Conservation (phyloP, 1,284 basidiomycete species). For the Pseudozyma flocculosa region DNA sequence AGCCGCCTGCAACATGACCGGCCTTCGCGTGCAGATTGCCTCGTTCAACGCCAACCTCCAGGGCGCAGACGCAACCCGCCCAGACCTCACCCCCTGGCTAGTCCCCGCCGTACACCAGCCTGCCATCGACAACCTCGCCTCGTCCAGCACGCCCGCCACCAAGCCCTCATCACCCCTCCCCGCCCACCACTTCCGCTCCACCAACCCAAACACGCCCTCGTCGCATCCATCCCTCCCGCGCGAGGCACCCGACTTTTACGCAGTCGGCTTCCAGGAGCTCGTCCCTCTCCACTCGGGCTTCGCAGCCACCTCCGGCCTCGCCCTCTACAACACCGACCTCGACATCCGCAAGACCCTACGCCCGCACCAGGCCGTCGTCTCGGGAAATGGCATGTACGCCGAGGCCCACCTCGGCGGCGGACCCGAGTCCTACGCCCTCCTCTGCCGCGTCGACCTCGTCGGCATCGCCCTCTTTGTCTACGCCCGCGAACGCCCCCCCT, state of each 20-base stretch:
- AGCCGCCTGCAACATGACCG: too few species aligned
- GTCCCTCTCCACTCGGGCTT: conserved; percentile 67
- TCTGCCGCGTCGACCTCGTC: conserved; percentile 44
- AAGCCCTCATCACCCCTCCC: background rate
- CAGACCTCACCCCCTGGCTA: conserved; percentile 55
- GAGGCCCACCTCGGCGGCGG: conserved; percentile 48
- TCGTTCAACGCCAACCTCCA: conserved; percentile 84
- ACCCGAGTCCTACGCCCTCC: conserved; percentile 49
- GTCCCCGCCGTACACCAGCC: conserved; percentile 59
- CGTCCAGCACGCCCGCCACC: too few species aligned
- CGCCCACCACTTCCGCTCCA: conserved; percentile 21
- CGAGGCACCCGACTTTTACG: conserved; percentile 69
- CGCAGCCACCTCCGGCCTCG: conserved; percentile 60
- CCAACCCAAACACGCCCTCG: conserved; percentile 24
- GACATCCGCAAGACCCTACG: conserved; percentile 59
- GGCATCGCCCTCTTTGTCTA: conserved; percentile 66
- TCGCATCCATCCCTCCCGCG: conserved; percentile 34
- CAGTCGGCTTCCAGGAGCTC: conserved; percentile 85
- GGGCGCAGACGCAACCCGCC: conserved; percentile 61
- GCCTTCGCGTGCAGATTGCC: conserved; percentile 71
- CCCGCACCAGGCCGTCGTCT: conserved; percentile 54
- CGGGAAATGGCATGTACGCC: conserved; percentile 47
- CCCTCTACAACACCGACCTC: conserved; percentile 67
- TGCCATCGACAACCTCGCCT: too few species aligned
- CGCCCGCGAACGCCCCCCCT: conserved; percentile 66